Conservation (phyloP, 164 flowering plant species). For the Pachysandra terminalis region DNA sequence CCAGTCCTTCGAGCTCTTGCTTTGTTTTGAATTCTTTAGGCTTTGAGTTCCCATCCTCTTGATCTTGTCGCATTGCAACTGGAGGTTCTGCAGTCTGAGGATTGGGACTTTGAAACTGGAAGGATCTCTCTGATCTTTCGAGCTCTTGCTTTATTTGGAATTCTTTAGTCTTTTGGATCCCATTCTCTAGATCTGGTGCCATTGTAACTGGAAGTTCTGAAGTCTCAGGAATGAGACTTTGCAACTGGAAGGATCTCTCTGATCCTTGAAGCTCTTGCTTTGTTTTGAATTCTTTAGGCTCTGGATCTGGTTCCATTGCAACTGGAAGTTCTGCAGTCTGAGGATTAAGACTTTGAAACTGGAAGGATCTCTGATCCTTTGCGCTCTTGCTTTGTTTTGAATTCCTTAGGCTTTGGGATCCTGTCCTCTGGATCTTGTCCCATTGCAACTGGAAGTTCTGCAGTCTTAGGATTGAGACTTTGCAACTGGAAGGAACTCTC, state of each 20-base stretch:
- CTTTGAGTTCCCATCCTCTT: background rate
- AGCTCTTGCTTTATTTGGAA: background rate
- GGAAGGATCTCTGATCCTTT: background rate
- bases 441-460: background rate
- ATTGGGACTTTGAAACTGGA: no score
- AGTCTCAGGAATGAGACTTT: no score
- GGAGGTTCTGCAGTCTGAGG: no score
- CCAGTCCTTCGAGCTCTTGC: background rate
- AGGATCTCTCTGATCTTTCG: background rate
- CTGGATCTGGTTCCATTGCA: background rate
- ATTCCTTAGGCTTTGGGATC: background rate
- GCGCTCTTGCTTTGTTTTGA: background rate
- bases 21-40: background rate
- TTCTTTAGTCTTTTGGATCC: background rate
- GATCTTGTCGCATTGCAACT: background rate
- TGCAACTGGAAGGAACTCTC: no score
- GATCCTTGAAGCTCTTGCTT: background rate
- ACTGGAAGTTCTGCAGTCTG: no score
- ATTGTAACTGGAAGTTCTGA: conserved; percentile 1
- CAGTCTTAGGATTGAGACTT: no score
- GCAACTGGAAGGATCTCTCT: no score
- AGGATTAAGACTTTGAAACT: no score
- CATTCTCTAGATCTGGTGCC: background rate
- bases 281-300: background rate
- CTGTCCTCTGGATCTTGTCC: background rate